Evolutionary conservation across 2,329 filamentous ascomycete species (phyloP).

Genomic region (Coniella lustricola): DNA sequence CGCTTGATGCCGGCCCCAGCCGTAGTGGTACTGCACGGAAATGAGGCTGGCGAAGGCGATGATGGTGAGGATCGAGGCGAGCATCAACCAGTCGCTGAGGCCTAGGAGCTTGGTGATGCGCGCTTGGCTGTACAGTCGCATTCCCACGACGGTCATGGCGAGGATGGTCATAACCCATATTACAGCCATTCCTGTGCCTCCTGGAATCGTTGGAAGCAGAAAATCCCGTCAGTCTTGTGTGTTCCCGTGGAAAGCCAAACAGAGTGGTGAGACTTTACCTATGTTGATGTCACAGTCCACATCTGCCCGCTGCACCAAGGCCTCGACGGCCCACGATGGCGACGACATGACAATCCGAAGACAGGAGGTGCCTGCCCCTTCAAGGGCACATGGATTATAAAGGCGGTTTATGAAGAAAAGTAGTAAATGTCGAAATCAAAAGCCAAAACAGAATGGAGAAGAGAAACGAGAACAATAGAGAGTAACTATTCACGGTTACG

Average conservation of each 20-base stretch:
- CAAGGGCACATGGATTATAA: too few relatives aligned
- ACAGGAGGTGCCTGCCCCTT: too few relatives aligned
- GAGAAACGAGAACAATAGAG: too few relatives aligned
- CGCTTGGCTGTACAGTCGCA: conserved; percentile 2
- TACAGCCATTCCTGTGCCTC: conserved; percentile 2
- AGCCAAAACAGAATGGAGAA: too few relatives aligned
- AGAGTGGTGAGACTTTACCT: too few relatives aligned
- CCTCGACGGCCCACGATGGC: too few relatives aligned
- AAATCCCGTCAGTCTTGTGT: too few relatives aligned
- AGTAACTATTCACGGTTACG: too few relatives aligned
- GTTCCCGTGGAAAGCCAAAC: too few relatives aligned
- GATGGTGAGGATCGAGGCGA: conserved; percentile 5
- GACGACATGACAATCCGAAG: too few relatives aligned
- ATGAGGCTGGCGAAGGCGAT: conserved; percentile 2
- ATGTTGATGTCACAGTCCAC: background rate
- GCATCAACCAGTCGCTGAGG: conserved; percentile 9
- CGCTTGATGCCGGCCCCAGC: conserved; percentile 7
- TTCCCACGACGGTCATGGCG: background rate
- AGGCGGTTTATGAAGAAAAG: too few relatives aligned
- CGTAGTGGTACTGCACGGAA: conserved; percentile 5
- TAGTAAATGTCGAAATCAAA: too few relatives aligned
- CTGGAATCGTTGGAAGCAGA: background rate
- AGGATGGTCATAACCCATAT: conserved; percentile 6
- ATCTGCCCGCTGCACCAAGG: background rate
- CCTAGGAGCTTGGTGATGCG: conserved; percentile 9